Percentiles rank a stretch among this genome's conserved stretches.
Conservation (phyloP, 2,329 filamentous ascomycete genomes). For the Stachybotrys chlorohalonatus region DNA sequence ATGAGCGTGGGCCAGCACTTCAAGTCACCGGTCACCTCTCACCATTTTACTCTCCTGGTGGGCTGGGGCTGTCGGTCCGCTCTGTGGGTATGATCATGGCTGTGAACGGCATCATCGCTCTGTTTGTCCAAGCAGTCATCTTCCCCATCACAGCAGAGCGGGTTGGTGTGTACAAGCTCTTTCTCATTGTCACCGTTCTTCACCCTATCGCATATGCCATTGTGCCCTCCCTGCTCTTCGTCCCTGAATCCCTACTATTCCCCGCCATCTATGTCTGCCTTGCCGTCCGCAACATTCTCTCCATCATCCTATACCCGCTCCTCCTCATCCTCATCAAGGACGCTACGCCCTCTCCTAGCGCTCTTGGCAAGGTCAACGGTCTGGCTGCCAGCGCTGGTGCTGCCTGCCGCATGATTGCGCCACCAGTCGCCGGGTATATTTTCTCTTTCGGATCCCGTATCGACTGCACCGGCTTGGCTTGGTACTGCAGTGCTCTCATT, state of each 20-base stretch:
- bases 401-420: conserved; percentile 58
- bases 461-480: conserved; percentile 52
- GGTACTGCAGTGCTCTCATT: conserved; percentile 52
- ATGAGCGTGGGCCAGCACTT: conserved; percentile 44
- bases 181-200: conserved; percentile 48
- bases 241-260: conserved; percentile 42
- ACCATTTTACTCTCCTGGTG: conserved; percentile 49
- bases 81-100: conserved; percentile 54
- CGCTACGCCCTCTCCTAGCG: conserved; percentile 45
- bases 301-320: conserved; percentile 56
- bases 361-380: conserved; percentile 57
- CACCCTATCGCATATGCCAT: conserved; percentile 53
- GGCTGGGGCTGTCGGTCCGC: conserved; percentile 53
- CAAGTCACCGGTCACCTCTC: conserved; percentile 23
- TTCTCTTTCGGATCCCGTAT: conserved; percentile 51
- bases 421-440: conserved; percentile 53
- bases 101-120: conserved; percentile 47
- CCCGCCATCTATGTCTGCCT: conserved; percentile 51
- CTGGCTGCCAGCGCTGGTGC: conserved; percentile 57
- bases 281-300: conserved; percentile 49
- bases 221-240: conserved; percentile 47
- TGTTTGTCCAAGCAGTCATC: conserved; percentile 50
- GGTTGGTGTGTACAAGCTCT: conserved; percentile 51
- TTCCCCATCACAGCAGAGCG: conserved; percentile 51
- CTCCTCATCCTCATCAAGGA: conserved; percentile 61